Conservation (phyloP, 106 monocot genomes). For the Allium sativum region DNA sequence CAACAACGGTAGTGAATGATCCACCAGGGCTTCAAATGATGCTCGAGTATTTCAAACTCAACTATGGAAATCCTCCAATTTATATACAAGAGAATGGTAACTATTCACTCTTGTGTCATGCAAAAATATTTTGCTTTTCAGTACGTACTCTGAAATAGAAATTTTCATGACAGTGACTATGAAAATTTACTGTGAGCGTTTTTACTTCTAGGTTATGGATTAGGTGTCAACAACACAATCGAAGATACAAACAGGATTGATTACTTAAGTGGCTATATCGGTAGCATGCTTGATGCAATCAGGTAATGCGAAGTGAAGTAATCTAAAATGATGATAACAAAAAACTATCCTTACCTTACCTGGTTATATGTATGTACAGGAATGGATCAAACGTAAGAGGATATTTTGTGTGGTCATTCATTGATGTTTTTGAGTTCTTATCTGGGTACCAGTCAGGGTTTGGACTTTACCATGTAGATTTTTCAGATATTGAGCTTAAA, state of each 20-base stretch:
- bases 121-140: no score
- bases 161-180: no score
- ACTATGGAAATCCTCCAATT: slow-evolving; percentile 43
- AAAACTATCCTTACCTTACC: background rate
- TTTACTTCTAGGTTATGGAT: no score
- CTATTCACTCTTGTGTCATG: background rate
- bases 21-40: slow-evolving; percentile 35
- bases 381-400: slow-evolving; percentile 51
- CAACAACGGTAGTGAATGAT: slow-evolving; percentile 8
- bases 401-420: slow-evolving; percentile 76
- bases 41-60: slow-evolving; percentile 28
- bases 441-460: slow-evolving; percentile 25
- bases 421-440: slow-evolving; percentile 57
- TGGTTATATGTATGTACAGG: slow-evolving; percentile 21
- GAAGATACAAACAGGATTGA: no score
- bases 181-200: no score
- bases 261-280: no score
- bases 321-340: background rate
- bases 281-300: no score
- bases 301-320: no score
- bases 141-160: no score
- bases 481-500: slow-evolving; percentile 15
- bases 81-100: slow-evolving; percentile 74
- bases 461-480: slow-evolving; percentile 58
- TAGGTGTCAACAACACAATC: no score